Evolutionary conservation across 139 green algal genomes (phyloP).

Genomic region (Microglena sp.): DNA sequence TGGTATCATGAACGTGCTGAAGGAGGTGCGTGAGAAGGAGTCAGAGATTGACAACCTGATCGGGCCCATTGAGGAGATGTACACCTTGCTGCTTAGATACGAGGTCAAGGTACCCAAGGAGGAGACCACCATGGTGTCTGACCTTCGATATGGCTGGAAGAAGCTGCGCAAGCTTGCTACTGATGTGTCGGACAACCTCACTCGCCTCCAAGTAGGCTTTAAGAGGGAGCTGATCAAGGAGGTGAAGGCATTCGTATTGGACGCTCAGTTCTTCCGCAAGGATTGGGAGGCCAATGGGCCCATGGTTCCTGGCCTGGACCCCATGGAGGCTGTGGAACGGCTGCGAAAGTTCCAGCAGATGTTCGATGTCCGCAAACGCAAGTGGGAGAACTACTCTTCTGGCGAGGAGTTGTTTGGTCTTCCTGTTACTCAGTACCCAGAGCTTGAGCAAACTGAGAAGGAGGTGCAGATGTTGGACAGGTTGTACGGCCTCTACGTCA

Average conservation of each 20-base stretch:
- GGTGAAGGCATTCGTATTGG: conserved; percentile 71
- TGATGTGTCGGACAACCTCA: conserved; percentile 73
- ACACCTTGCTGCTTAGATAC: conserved; percentile 76
- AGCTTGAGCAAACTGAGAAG: conserved; percentile 81
- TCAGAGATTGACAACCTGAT: conserved; percentile 76
- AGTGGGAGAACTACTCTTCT: conserved; percentile 78
- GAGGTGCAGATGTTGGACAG: conserved; percentile 72
- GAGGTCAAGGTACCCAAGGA: conserved; percentile 84
- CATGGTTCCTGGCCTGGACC: conserved; percentile 77
- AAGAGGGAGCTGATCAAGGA: conserved; percentile 86
- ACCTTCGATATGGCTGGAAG: conserved; percentile 84
- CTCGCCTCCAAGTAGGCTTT: conserved; percentile 75
- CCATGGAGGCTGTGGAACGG: conserved; percentile 79
- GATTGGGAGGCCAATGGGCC: conserved; percentile 81
- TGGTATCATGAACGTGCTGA: conserved; percentile 68
- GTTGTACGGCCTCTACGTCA: conserved; percentile 82
- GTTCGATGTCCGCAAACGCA: conserved; percentile 86
- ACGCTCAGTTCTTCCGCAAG: conserved; percentile 64
- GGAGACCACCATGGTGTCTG: conserved; percentile 77
- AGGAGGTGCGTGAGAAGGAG: conserved; percentile 82
- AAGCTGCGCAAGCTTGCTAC: conserved; percentile 76
- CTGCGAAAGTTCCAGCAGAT: conserved; percentile 88
- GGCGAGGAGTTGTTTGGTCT: conserved; percentile 92
- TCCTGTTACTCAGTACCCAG: conserved; percentile 72
- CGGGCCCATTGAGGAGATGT: conserved; percentile 89